Evolutionary conservation across 1,284 basidiomycete species (phyloP).

Genomic region (Sanguinoderma infundibulare): DNA sequence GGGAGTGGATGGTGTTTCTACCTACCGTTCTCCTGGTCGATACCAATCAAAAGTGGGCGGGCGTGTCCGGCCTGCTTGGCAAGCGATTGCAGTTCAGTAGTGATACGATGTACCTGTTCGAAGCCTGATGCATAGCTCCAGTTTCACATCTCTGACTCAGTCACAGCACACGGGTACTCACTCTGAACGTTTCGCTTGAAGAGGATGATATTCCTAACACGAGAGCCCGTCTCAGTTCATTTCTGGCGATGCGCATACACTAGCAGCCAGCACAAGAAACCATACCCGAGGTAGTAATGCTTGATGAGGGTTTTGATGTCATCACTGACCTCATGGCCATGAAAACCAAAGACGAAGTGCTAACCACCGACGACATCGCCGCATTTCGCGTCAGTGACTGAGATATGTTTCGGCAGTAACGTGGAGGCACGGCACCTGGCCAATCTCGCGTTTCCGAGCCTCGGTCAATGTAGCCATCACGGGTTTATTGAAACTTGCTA

Average conservation of each 20-base stretch:
- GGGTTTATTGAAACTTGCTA: not conserved
- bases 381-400: not conserved
- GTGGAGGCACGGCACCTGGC: constrained; percentile 45
- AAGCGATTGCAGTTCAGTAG: constrained; percentile 53
- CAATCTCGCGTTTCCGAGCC: constrained; percentile 51
- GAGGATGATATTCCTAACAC: constrained; percentile 59
- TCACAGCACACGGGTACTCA: constrained; percentile 26
- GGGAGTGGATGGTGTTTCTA: not conserved
- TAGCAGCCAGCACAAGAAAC: constrained; percentile 9
- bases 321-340: constrained; percentile 55
- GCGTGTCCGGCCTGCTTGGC: constrained; percentile 61
- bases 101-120: constrained; percentile 51
- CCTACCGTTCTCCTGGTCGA: constrained; percentile 73
- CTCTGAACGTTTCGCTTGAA: constrained; percentile 71
- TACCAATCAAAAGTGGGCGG: constrained; percentile 64
- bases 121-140: constrained; percentile 42
- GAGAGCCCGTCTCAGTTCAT: not conserved
- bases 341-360: constrained; percentile 76
- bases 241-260: not conserved
- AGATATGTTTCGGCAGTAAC: not conserved
- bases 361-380: constrained; percentile 31
- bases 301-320: constrained; percentile 60
- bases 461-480: constrained; percentile 38
- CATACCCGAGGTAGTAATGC: constrained; percentile 64
- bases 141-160: not conserved